Evolutionary conservation across 345 rosid species (phyloP), one percentile per base, ranked within the genome.

Genomic region (Bruguiera sexangula): DNA sequence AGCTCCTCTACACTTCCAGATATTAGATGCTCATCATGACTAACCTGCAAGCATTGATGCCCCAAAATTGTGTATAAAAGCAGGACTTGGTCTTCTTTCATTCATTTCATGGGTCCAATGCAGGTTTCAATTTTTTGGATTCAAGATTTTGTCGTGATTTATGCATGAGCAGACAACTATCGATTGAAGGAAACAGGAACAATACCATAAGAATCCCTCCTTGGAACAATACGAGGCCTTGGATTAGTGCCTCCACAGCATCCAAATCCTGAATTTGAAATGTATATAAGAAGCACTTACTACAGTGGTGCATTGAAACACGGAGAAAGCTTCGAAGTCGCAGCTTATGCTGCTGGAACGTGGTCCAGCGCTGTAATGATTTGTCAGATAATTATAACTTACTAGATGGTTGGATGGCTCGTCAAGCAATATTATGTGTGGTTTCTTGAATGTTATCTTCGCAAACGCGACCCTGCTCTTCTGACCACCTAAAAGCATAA

Each of bases 371-470:
- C 13, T 11, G 16, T 43, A 5, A 13, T 13, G 18, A 43, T 43
- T 43, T 4, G 1, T 43, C 50, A 1, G 18, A 43, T 43, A 43
- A 43, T 43, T 15, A 13, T n/a, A 55, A 84, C 98, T 88, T 86
- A 95, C 99, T 67, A 95, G 96, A 88, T 95, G 99, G 82, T 95
- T 95, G 60, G 99, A 95, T 9, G 99, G 99, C 82, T 95, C 99
- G 76, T 92, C 99, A 63, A 95, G 96, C 85, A 95, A 82, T 65
- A 95, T 83, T 79, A 95, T 86, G 79, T 95, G 99, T 36, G 99
- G 99, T 74, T 95, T 95, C 88, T 87, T 95, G 88, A 95, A 95
- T 26, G 99, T 95, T 61, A 92, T 95, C 91, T 90, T 95, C 10
- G 99, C 92, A 82, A 95, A 95, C 36, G 99, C 99, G 54, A 92